These are phyloP conservation scores for Candida sphagnicola DNA, from an alignment of 805 yeast genomes.

Conservation along the genomic window DNA sequence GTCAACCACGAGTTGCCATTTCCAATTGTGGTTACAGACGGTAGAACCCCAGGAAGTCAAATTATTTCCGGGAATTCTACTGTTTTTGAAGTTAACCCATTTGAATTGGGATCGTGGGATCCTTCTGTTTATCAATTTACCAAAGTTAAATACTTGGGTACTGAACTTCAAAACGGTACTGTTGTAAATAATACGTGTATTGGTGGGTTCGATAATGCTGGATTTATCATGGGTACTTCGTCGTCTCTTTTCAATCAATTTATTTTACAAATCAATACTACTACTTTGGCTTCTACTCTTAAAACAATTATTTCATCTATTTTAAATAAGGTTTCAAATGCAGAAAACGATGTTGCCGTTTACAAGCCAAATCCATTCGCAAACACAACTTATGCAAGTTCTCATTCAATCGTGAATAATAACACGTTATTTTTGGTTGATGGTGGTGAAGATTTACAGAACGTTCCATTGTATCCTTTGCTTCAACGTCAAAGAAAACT, in stretches of 20 bases:
- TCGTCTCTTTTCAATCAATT: constrained; percentile 36
- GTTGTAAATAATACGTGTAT: constrained; percentile 16
- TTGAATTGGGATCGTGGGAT: constrained; percentile 43
- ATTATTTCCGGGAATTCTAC: constrained; percentile 67
- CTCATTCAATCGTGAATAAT: constrained; percentile 16
- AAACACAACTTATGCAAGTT: constrained; percentile 16
- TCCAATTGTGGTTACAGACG: constrained; percentile 45
- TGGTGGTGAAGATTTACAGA: constrained; percentile 43
- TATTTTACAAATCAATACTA: constrained; percentile 17
- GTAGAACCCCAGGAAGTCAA: constrained; percentile 57
- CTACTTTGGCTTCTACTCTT: constrained; percentile 16
- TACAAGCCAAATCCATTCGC: constrained; percentile 41
- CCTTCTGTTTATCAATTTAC: constrained; percentile 29
- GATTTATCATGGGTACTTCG: constrained; percentile 37
- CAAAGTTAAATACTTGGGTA: constrained; percentile 28
- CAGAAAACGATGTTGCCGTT: constrained; percentile 34
- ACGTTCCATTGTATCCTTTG: constrained; percentile 38
- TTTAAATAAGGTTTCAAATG: constrained; percentile 19
- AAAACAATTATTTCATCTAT: constrained; percentile 21
- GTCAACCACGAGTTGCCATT: constrained; percentile 32
- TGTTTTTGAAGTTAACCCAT: constrained; percentile 37
- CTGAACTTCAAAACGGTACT: constrained; percentile 18
- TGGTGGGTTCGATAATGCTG: constrained; percentile 33
- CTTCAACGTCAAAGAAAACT: constrained; percentile 31
- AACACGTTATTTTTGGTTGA: constrained; percentile 35